Percentiles rank a stretch among this genome's conserved stretches.
phyloP scores from a whole-genome alignment of 352 stramenopile genomes.

The Phytophthora sp. region DNA sequence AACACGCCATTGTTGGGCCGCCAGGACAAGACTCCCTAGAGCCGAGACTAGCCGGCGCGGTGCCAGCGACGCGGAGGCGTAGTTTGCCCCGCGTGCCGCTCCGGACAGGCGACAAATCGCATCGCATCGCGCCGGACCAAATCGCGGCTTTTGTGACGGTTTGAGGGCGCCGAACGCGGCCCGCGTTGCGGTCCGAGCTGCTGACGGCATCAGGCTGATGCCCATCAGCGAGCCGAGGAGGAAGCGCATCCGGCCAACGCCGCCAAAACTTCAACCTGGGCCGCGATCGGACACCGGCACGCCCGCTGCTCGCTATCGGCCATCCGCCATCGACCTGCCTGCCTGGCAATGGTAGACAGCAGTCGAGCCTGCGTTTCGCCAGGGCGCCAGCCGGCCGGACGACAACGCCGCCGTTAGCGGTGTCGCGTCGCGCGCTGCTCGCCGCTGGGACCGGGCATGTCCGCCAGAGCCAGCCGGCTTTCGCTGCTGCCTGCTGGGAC shows the following conservation, averaged over 20 bases:
- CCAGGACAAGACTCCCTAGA: no score
- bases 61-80: not conserved
- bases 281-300: not conserved
- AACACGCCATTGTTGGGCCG: not conserved
- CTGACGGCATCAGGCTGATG: not conserved
- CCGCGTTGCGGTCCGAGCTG: not conserved
- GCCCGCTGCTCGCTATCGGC: no score
- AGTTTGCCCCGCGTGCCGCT: no score
- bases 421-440: no score
- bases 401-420: no score
- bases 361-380: no score
- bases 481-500: not conserved
- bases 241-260: not conserved
- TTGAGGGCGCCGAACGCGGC: not conserved
- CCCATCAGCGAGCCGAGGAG: not conserved
- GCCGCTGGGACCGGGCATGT: no score
- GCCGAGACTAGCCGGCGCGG: not conserved
- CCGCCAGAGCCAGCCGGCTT: not conserved
- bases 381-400: no score
- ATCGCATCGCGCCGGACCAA: no score
- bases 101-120: no score
- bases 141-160: not conserved
- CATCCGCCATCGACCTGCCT: no score
- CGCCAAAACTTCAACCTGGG: conserved; percentile 4
- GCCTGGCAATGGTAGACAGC: no score